Evolutionary conservation across 805 yeast genomes (phyloP).

Genomic region (Yamadazyma phyllophila): DNA sequence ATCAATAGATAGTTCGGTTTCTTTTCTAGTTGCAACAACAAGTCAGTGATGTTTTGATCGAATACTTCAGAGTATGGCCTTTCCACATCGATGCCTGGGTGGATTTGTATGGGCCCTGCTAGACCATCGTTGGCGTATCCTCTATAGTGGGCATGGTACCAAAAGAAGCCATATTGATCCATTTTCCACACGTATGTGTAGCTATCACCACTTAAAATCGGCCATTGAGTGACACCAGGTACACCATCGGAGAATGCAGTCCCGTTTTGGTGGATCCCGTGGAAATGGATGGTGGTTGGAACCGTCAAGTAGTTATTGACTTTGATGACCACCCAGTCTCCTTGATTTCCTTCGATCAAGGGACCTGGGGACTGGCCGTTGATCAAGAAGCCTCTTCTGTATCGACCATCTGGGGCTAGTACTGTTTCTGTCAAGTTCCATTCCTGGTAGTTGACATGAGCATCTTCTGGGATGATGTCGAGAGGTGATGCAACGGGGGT

Average conservation of each 20-base stretch:
- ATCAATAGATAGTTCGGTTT: constrained; percentile 28
- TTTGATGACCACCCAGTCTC: constrained; percentile 33
- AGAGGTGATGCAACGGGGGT: not conserved
- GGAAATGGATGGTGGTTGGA: constrained; percentile 50
- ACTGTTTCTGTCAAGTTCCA: constrained; percentile 13
- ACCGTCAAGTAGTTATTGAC: constrained; percentile 38
- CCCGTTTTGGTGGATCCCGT: constrained; percentile 48
- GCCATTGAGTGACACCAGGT: constrained; percentile 49
- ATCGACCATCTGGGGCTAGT: constrained; percentile 31
- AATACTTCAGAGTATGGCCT: constrained; percentile 33
- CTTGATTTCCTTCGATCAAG: constrained; percentile 30
- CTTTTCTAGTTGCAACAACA: constrained; percentile 25
- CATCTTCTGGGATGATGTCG: constrained; percentile 6
- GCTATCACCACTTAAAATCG: constrained; percentile 42
- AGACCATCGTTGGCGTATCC: constrained; percentile 50
- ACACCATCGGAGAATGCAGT: constrained; percentile 53
- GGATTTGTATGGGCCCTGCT: constrained; percentile 45
- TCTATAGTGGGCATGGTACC: constrained; percentile 55
- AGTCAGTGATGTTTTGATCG: constrained; percentile 23
- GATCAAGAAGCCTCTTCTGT: constrained; percentile 31
- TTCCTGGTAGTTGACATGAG: constrained; percentile 7
- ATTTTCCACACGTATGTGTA: constrained; percentile 44
- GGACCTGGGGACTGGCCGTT: constrained; percentile 55
- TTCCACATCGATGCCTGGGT: constrained; percentile 26
- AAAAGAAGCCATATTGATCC: constrained; percentile 47